A percentile compares a stretch with the other conserved stretches of the same genome.
These are phyloP conservation scores for Physcomitrium patens DNA, from an alignment of 225 moss, liverwort and hornwort species.

Conservation along the genomic window DNA sequence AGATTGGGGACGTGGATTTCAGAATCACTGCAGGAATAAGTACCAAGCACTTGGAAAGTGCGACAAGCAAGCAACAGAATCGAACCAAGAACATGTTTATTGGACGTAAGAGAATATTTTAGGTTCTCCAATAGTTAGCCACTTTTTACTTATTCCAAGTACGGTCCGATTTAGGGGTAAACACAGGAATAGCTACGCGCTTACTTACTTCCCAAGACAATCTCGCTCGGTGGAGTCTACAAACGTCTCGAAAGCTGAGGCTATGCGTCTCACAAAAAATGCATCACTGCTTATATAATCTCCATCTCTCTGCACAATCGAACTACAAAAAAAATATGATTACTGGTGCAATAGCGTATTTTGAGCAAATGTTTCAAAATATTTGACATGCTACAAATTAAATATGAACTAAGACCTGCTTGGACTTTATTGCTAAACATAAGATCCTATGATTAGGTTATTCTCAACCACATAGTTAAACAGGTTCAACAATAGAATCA, in stretches of 20 bases:
- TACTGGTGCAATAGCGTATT: not conserved
- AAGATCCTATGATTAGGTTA: not conserved
- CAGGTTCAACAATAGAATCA: conserved; percentile 11
- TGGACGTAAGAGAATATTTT: no score
- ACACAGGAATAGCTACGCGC: conserved; percentile 5
- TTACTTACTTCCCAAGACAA: conserved; percentile 83
- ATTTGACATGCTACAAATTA: not conserved
- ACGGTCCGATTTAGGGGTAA: not conserved
- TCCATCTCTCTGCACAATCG: conserved; percentile 77
- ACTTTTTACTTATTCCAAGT: not conserved
- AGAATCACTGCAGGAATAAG: no score
- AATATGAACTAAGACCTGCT: not conserved
- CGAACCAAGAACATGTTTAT: no score
- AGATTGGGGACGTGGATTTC: no score
- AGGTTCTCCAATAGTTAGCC: not conserved
- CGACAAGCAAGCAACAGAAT: no score
- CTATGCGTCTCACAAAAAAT: conserved; percentile 86
- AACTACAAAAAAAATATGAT: not conserved
- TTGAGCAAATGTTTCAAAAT: conserved; percentile 11
- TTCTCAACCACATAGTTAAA: conserved; percentile 7
- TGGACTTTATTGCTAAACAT: not conserved
- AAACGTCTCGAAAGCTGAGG: conserved; percentile 83
- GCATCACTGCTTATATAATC: conserved; percentile 86
- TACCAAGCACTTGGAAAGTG: no score
- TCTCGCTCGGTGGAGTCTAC: conserved; percentile 90